Evolutionary conservation across 2,329 filamentous ascomycete genomes (phyloP).

Genomic region (Venturia carpophila): DNA sequence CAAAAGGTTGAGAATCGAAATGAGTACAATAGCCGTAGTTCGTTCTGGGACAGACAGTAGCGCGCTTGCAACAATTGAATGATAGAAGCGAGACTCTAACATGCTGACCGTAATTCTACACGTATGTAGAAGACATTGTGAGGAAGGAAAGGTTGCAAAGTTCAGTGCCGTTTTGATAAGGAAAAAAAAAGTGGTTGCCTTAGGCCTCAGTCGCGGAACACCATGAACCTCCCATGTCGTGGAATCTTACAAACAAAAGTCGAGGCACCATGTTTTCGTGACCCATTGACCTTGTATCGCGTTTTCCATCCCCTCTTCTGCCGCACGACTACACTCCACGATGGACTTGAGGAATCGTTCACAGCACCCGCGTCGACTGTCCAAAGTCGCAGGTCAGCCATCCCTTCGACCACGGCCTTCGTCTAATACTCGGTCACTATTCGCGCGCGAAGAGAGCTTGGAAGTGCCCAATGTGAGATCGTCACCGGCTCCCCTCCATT

Average conservation of each 20-base stretch:
- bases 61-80: slow-evolving; percentile 92
- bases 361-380: neutral
- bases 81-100: slow-evolving; percentile 99
- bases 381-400: slow-evolving; percentile 4
- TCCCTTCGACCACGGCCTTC: neutral
- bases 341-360: neutral
- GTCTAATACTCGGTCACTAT: neutral
- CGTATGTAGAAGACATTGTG: slow-evolving; percentile 55
- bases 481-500: neutral
- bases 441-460: slow-evolving; percentile 11
- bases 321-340: neutral
- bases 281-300: neutral
- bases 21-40: slow-evolving; percentile 36
- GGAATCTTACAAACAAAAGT: slow-evolving; percentile 29
- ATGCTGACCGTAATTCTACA: slow-evolving; percentile 56
- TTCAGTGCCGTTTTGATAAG: too few species aligned
- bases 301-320: neutral
- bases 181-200: neutral
- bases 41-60: slow-evolving; percentile 96
- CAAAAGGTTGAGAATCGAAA: slow-evolving; percentile 45
- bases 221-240: slow-evolving; percentile 24
- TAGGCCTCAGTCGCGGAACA: neutral
- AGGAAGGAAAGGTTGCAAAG: neutral
- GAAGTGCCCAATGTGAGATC: slow-evolving; percentile 7
- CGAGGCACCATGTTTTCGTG: slow-evolving; percentile 3